phyloP scores from a whole-genome alignment of 2,329 filamentous ascomycete genomes.

The Aureobasidium melanogenum region DNA sequence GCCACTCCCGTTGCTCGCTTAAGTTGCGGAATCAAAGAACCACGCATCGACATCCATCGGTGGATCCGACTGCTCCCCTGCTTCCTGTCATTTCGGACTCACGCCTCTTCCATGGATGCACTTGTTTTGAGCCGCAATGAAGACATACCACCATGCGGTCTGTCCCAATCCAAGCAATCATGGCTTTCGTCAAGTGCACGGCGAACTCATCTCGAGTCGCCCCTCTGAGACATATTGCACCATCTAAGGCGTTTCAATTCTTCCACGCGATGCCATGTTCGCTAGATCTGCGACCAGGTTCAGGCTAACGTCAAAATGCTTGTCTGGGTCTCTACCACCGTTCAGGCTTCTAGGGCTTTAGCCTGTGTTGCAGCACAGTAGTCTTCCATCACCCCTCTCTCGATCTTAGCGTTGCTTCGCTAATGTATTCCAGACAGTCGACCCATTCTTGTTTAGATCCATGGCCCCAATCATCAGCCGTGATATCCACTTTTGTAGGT shows the following conservation, averaged over 20 bases:
- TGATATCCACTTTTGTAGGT: neutral
- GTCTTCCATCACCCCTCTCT: neutral
- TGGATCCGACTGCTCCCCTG: neutral
- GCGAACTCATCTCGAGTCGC: neutral
- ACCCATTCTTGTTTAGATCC: neutral
- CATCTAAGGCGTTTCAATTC: neutral
- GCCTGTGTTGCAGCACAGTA: neutral
- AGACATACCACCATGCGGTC: neutral
- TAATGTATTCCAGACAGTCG: slow-evolving; percentile 1
- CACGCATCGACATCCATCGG: neutral
- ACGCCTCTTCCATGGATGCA: neutral
- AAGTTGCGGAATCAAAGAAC: slow-evolving; percentile 4
- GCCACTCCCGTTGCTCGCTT: slow-evolving; percentile 7
- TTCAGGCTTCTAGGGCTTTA: slow-evolving; percentile 5
- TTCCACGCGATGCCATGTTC: neutral
- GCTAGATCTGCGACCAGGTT: neutral
- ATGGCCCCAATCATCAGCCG: neutral
- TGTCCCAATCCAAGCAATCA: neutral
- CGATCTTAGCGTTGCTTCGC: neutral
- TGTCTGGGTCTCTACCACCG: neutral
- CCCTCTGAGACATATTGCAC: neutral
- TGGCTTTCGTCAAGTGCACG: neutral
- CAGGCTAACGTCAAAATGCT: slow-evolving; percentile 1
- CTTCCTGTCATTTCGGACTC: slow-evolving; percentile 5
- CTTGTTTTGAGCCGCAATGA: neutral